Evolutionary conservation across 1,139 yeast species (phyloP).

Genomic region (Meyerozyma sp.): DNA sequence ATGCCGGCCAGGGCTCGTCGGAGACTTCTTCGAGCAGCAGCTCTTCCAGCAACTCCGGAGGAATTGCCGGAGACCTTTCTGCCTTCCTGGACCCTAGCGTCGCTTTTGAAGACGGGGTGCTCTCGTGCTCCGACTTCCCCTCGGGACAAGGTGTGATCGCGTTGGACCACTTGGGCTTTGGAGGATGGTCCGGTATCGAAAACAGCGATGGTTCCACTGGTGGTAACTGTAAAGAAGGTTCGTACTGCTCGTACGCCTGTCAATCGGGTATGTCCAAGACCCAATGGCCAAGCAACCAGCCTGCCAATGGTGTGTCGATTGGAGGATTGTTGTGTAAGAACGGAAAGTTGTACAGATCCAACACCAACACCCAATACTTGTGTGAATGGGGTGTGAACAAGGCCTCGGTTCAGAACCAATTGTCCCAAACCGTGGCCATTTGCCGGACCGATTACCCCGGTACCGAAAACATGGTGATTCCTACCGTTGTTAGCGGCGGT

Average conservation of each 20-base stretch:
- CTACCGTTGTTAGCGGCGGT: constrained; percentile 77
- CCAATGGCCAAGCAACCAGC: constrained; percentile 90
- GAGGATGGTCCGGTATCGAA: constrained; percentile 88
- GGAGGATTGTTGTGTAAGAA: constrained; percentile 82
- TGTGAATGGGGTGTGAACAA: constrained; percentile 80
- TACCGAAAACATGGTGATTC: constrained; percentile 95
- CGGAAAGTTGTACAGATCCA: constrained; percentile 78
- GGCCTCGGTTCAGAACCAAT: constrained; percentile 64
- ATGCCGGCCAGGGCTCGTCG: constrained; percentile 8
- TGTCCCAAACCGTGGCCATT: constrained; percentile 65
- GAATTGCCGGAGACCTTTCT: constrained; percentile 51
- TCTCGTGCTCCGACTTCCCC: constrained; percentile 78
- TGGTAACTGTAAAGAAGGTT: constrained; percentile 71
- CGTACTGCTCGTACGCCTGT: constrained; percentile 95
- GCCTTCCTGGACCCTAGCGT: constrained; percentile 49
- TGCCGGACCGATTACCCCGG: constrained; percentile 99
- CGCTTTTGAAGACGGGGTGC: constrained; percentile 74
- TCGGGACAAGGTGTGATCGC: constrained; percentile 86
- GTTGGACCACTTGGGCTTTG: constrained; percentile 72
- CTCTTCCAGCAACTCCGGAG: constrained; percentile 26
- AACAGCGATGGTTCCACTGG: constrained; percentile 61
- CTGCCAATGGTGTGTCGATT: constrained; percentile 78
- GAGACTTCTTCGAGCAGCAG: constrained; percentile 12
- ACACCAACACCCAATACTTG: constrained; percentile 54
- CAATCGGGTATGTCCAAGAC: constrained; percentile 96